Evolutionary conservation across 1,139 yeast species (phyloP).

Genomic region (Candida neerlandica): DNA sequence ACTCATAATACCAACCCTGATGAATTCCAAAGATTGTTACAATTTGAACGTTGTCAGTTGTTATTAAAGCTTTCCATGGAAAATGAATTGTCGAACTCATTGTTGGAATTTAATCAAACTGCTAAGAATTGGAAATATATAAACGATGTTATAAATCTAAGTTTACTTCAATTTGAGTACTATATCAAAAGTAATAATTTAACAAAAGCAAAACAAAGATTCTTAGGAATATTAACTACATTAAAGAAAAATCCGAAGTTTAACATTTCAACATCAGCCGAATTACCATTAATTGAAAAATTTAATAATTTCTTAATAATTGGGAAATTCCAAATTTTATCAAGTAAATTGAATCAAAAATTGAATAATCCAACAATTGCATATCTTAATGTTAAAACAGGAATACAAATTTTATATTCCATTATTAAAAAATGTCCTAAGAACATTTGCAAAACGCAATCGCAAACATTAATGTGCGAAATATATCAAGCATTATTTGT

Average conservation of each 20-base stretch:
- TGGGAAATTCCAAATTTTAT: slow-evolving; percentile 36
- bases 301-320: slow-evolving; percentile 37
- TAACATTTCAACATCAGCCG: slow-evolving; percentile 18
- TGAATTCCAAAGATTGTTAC: slow-evolving; percentile 15
- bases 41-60: slow-evolving; percentile 19
- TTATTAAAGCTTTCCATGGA: slow-evolving; percentile 15
- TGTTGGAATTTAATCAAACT: slow-evolving; percentile 18
- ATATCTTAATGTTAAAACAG: slow-evolving; percentile 33
- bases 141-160: slow-evolving; percentile 26
- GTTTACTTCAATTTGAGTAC: slow-evolving; percentile 35
- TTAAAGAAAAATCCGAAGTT: slow-evolving; percentile 34
- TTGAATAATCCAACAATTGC: slow-evolving; percentile 25
- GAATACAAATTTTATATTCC: slow-evolving; percentile 45
- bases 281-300: slow-evolving; percentile 26
- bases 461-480: slow-evolving; percentile 36
- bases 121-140: slow-evolving; percentile 19
- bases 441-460: slow-evolving; percentile 23
- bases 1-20: slow-evolving; percentile 10
- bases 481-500: slow-evolving; percentile 34
- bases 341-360: slow-evolving; percentile 24
- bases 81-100: slow-evolving; percentile 18
- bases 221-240: slow-evolving; percentile 25
- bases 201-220: slow-evolving; percentile 24
- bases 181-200: slow-evolving; percentile 19
- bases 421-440: slow-evolving; percentile 35